Evolutionary conservation across 257 asterid species (phyloP).

Genomic region (Mitragyna speciosa): DNA sequence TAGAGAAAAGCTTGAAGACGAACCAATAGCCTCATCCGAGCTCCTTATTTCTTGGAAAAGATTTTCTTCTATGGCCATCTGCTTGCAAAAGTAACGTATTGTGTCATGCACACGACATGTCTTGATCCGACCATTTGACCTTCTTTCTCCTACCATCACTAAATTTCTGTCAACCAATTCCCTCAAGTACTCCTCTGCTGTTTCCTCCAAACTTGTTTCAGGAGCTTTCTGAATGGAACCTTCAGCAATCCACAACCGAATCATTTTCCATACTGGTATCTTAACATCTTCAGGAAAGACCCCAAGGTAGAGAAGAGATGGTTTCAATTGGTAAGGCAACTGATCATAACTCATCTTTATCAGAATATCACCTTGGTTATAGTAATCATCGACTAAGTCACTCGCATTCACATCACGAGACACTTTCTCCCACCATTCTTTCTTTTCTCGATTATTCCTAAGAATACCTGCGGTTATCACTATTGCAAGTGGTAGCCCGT

Average conservation of each 20-base stretch:
- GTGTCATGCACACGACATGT: constrained; percentile 22
- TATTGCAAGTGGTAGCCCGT: constrained; percentile 22
- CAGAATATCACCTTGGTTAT: not conserved
- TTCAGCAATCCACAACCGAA: not conserved
- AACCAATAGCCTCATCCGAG: no score
- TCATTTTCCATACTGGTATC: constrained; percentile 25
- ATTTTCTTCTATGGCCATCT: constrained; percentile 4
- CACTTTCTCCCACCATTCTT: constrained; percentile 25
- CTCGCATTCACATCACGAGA: constrained; percentile 5
- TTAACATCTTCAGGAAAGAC: constrained; percentile 27
- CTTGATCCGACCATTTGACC: no score
- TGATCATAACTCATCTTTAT: constrained; percentile 28
- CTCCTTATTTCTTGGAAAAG: constrained; percentile 6
- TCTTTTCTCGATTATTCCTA: not conserved
- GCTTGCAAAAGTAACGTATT: constrained; percentile 24
- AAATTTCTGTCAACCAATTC: no score
- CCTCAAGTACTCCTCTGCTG: no score
- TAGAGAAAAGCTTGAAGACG: no score
- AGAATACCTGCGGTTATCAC: constrained; percentile 37
- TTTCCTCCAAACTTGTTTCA: no score
- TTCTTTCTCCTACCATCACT: no score
- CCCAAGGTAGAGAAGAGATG: constrained; percentile 32
- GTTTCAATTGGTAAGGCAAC: constrained; percentile 26
- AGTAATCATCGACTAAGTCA: not conserved
- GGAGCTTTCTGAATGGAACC: no score